phyloP scores from a whole-genome alignment of 768 basidiomycete genomes.

The Pleurotus giganteus region DNA sequence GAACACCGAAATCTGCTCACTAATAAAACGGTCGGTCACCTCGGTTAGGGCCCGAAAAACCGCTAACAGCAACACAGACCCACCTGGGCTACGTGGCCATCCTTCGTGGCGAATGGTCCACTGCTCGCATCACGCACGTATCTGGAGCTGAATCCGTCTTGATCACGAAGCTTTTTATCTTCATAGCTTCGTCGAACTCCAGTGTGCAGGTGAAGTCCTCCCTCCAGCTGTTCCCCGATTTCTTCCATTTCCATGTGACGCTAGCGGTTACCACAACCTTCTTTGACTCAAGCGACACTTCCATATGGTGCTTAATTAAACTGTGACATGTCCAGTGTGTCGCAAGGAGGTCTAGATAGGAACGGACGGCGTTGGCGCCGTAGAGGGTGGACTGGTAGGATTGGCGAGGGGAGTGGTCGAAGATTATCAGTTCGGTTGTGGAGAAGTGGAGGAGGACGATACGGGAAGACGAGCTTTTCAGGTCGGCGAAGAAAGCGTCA shows the following conservation, averaged over 20 bases:
- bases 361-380: conserved; percentile 45
- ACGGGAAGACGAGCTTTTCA: neutral
- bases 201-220: conserved; percentile 47
- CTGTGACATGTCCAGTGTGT: conserved; percentile 42
- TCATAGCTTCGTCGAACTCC: conserved; percentile 40
- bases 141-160: conserved; percentile 34
- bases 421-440: conserved; percentile 1
- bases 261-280: conserved; percentile 35
- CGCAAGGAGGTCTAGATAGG: conserved; percentile 47
- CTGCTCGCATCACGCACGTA: conserved; percentile 48
- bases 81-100: no score
- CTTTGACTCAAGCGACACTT: conserved; percentile 22
- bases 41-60: neutral
- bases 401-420: conserved; percentile 10
- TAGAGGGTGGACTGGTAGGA: conserved; percentile 28
- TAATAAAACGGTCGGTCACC: no score
- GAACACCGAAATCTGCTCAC: neutral
- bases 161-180: conserved; percentile 39
- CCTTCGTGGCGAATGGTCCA: no score
- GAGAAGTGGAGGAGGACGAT: conserved; percentile 10
- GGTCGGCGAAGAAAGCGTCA: conserved; percentile 4
- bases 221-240: conserved; percentile 38
- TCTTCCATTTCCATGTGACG: conserved; percentile 45
- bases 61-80: no score
- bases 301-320: conserved; percentile 20